Conservation (phyloP, 192 early-diverging fungal genomes). For the Podila clonocystis region DNA sequence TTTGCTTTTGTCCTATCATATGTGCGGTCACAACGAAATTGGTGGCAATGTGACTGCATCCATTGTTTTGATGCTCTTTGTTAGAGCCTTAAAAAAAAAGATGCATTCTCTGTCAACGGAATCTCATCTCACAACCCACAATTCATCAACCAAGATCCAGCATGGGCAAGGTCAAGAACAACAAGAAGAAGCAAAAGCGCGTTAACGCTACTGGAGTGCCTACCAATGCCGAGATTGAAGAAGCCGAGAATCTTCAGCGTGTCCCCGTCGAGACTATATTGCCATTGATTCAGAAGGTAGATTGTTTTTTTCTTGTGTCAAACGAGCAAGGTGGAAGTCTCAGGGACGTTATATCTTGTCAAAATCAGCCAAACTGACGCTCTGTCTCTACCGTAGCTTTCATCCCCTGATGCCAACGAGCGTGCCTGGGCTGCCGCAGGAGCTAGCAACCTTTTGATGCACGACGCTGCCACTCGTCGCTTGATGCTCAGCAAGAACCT, state of each 20-base stretch:
- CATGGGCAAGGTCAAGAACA: constrained; percentile 51
- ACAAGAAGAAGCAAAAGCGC: constrained; percentile 37
- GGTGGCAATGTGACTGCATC: not conserved
- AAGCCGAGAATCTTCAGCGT: constrained; percentile 10
- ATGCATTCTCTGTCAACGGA: not conserved
- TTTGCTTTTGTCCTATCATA: too few species aligned
- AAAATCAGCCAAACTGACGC: not conserved
- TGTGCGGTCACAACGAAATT: not conserved
- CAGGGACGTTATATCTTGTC: not conserved
- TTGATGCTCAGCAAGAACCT: constrained; percentile 80
- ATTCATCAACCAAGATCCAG: not conserved
- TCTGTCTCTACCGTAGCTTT: constrained; percentile 60
- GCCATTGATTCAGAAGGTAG: constrained; percentile 47
- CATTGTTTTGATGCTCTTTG: not conserved
- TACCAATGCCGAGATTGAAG: constrained; percentile 30
- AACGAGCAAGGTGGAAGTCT: too few species aligned
- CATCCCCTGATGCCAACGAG: constrained; percentile 74
- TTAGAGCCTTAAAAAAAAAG: not conserved
- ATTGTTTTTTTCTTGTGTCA: not conserved
- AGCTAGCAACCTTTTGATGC: constrained; percentile 81
- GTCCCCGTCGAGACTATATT: constrained; percentile 46
- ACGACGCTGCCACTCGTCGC: constrained; percentile 70
- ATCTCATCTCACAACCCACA: not conserved
- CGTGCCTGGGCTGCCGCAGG: constrained; percentile 91
- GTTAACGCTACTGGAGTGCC: constrained; percentile 46